These are phyloP conservation scores for Arachis hypogaea DNA, from an alignment of 306 rosid genomes.

Conservation along the genomic window DNA sequence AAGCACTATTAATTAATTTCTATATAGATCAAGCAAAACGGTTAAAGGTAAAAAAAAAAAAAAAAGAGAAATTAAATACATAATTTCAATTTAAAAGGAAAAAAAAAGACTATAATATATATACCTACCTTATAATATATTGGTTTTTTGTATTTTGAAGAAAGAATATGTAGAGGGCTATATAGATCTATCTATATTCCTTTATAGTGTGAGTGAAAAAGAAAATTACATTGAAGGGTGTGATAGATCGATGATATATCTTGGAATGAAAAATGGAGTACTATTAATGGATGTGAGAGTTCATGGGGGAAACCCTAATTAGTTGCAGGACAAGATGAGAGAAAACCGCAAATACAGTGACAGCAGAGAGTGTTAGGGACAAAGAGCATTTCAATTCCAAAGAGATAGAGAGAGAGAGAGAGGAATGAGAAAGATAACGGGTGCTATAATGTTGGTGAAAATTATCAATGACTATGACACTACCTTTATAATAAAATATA, in stretches of 20 bases:
- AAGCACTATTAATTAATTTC: constrained; percentile 3
- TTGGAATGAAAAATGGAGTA: too few relatives aligned
- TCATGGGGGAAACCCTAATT: constrained; percentile 58
- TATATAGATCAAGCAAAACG: constrained; percentile 14
- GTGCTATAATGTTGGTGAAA: constrained; percentile 39
- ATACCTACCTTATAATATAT: not conserved
- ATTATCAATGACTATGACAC: constrained; percentile 45
- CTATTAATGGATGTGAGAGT: constrained; percentile 17
- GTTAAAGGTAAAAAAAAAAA: not conserved
- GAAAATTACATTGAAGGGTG: constrained; percentile 1
- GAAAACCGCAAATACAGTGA: constrained; percentile 56
- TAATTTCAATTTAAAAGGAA: not conserved
- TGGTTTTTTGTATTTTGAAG: constrained; percentile 20
- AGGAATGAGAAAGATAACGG: constrained; percentile 41
- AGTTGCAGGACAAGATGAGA: constrained; percentile 50
- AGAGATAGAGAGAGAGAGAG: constrained; percentile 1
- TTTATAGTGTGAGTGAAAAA: constrained; percentile 42
- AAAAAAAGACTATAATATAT: not conserved
- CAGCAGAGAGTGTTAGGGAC: constrained; percentile 60
- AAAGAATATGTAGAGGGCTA: constrained; percentile 16
- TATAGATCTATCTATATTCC: constrained; percentile 40
- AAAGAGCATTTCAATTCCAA: constrained; percentile 57
- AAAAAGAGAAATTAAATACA: not conserved
- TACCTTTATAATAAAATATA: constrained; percentile 45
- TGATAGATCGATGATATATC: too few relatives aligned